Percentiles rank a stretch among this genome's conserved stretches.
Conservation (phyloP, 1,284 basidiomycete genomes). For the Ustilago trichophora region DNA sequence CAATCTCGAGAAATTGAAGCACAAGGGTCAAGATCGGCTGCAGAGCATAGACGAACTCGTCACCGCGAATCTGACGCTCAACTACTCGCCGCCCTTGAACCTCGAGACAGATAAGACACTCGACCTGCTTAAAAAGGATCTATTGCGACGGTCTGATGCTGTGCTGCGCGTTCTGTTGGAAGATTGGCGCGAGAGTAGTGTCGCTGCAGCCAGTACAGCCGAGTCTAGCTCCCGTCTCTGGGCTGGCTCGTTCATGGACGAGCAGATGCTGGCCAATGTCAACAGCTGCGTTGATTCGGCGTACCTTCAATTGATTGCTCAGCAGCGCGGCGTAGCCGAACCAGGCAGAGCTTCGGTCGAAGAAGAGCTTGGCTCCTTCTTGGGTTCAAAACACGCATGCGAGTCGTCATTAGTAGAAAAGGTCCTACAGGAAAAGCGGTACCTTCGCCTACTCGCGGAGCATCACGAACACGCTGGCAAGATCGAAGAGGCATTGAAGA, state of each 20-base stretch:
- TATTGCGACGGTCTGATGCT: conserved; percentile 19
- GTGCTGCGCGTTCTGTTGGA: conserved; percentile 39
- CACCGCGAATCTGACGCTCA: conserved; percentile 35
- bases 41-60: conserved; percentile 30
- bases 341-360: conserved; percentile 2
- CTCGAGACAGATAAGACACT: conserved; percentile 27
- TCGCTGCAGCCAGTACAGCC: not conserved
- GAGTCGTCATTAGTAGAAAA: conserved; percentile 21
- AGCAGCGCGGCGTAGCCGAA: conserved; percentile 1
- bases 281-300: conserved; percentile 25
- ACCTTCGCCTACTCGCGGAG: conserved; percentile 23
- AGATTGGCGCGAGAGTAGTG: conserved; percentile 13
- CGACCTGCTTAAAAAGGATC: not conserved
- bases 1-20: conserved; percentile 9
- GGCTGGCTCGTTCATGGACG: conserved; percentile 37
- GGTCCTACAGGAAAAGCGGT: conserved; percentile 12
- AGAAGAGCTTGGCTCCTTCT: conserved; percentile 23
- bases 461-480: conserved; percentile 26
- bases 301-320: conserved; percentile 19
- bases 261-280: conserved; percentile 31
- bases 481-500: conserved; percentile 28
- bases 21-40: not conserved
- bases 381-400: conserved; percentile 29
- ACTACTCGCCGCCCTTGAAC: conserved; percentile 50
- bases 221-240: not conserved